Evolutionary conservation across 805 yeast genomes (phyloP).

Genomic region (Ogataea polymorpha): DNA sequence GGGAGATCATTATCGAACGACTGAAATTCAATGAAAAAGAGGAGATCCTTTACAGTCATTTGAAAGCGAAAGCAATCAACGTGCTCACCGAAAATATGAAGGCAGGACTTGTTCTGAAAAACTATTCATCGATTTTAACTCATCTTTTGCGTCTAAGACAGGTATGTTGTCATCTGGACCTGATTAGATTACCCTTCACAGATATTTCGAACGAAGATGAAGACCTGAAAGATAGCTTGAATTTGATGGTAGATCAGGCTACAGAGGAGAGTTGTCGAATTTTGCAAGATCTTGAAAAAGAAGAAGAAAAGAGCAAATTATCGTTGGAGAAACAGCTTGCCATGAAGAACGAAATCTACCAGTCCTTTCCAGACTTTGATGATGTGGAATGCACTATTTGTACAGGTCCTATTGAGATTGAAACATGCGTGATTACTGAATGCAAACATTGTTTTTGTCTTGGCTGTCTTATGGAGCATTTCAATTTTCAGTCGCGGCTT

Average conservation of each 20-base stretch:
- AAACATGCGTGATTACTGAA: slow-evolving; percentile 53
- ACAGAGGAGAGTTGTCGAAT: slow-evolving; percentile 23
- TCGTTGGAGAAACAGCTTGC: slow-evolving; percentile 23
- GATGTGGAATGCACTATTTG: slow-evolving; percentile 83
- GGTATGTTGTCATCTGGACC: slow-evolving; percentile 77
- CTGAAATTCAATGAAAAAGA: slow-evolving; percentile 68
- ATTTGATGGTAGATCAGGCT: slow-evolving; percentile 2
- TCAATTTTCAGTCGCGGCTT: slow-evolving; percentile 55
- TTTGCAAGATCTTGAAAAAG: slow-evolving; percentile 24
- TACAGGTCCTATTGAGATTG: slow-evolving; percentile 54
- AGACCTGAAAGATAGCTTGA: slow-evolving; percentile 28
- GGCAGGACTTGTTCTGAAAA: slow-evolving; percentile 65
- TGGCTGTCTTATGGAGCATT: slow-evolving; percentile 68
- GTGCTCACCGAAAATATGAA: slow-evolving; percentile 58
- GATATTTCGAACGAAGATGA: slow-evolving; percentile 48
- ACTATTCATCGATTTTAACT: slow-evolving; percentile 75
- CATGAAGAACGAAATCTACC: slow-evolving; percentile 32
- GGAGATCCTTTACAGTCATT: slow-evolving; percentile 59
- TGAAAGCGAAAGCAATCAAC: slow-evolving; percentile 62
- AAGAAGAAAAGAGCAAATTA: slow-evolving; percentile 25
- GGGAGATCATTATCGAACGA: slow-evolving; percentile 66
- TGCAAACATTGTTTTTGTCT: slow-evolving; percentile 84
- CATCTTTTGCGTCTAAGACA: slow-evolving; percentile 84
- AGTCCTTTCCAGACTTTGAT: slow-evolving; percentile 33
- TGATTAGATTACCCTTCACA: slow-evolving; percentile 40